Conservation (phyloP, 805 yeast genomes). For the Saturnispora gosingensis region DNA sequence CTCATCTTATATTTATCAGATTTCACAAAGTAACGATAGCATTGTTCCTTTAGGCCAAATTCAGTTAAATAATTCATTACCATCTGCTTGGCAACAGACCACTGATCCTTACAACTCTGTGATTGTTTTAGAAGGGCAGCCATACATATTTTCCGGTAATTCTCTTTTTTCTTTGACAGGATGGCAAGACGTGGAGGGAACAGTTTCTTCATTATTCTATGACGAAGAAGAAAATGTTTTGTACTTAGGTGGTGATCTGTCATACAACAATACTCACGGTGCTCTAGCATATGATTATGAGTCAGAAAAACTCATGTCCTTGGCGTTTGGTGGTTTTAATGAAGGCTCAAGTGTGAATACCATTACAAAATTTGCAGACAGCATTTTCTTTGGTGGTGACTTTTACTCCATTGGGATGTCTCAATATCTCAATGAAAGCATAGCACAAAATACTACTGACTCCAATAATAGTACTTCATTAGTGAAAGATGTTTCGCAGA, state of each 20-base stretch:
- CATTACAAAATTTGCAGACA: conserved; percentile 40
- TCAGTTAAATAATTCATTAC: background rate
- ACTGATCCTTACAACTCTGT: conserved; percentile 4
- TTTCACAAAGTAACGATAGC: conserved; percentile 12
- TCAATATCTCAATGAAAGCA: conserved; percentile 27
- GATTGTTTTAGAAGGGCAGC: conserved; percentile 20
- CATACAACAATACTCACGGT: conserved; percentile 41
- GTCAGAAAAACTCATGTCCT: conserved; percentile 30
- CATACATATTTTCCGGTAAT: conserved; percentile 15
- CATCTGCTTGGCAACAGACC: conserved; percentile 9
- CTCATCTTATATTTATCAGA: conserved; percentile 14
- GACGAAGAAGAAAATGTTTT: conserved; percentile 40
- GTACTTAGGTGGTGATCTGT: conserved; percentile 76
- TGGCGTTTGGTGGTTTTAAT: conserved; percentile 75
- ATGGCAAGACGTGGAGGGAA: conserved; percentile 30
- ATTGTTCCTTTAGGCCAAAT: background rate
- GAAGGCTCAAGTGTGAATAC: conserved; percentile 48
- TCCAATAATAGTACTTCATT: conserved; percentile 19
- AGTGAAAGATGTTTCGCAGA: conserved; percentile 29
- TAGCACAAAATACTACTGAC: conserved; percentile 15
- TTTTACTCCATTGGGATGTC: conserved; percentile 54
- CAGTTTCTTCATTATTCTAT: conserved; percentile 37
- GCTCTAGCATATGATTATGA: conserved; percentile 55
- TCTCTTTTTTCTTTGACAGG: conserved; percentile 6
- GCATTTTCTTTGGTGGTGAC: conserved; percentile 69